Conservation (phyloP, 1,139 yeast genomes). For the Yamadazyma diddensiae region DNA sequence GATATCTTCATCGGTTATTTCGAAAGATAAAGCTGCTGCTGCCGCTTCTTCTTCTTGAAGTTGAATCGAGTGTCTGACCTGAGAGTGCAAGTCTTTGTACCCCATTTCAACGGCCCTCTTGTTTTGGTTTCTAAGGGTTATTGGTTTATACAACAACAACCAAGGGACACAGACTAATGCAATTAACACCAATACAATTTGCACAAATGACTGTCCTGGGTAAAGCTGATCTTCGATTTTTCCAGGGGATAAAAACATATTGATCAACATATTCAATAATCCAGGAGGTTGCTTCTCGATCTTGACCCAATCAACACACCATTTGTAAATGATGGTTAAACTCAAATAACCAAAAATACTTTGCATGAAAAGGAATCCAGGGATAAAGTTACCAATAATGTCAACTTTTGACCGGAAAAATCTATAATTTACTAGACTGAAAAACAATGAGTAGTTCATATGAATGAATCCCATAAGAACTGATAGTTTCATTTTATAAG, state of each 20-base stretch:
- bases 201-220: conserved; percentile 80
- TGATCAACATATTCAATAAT: conserved; percentile 86
- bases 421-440: conserved; percentile 77
- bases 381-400: conserved; percentile 88
- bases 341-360: conserved; percentile 91
- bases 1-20: conserved; percentile 9
- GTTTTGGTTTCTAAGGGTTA: conserved; percentile 51
- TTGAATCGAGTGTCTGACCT: conserved; percentile 29
- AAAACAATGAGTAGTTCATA: conserved; percentile 87
- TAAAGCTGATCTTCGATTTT: conserved; percentile 77
- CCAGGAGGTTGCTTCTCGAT: conserved; percentile 84
- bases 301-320: conserved; percentile 91
- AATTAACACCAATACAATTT: conserved; percentile 64
- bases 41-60: conserved; percentile 37
- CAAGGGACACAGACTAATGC: conserved; percentile 95
- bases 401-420: conserved; percentile 77
- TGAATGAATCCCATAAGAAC: conserved; percentile 92
- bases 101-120: conserved; percentile 34
- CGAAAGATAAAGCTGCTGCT: conserved; percentile 25
- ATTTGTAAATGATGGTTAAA: conserved; percentile 82
- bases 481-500: conserved; percentile 94
- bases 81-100: conserved; percentile 34
- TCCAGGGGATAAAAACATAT: conserved; percentile 95
- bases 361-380: conserved; percentile 93
- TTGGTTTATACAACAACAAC: conserved; percentile 85